Evolutionary conservation across 345 rosid species (phyloP).

Genomic region (Gossypium herbaceum): DNA sequence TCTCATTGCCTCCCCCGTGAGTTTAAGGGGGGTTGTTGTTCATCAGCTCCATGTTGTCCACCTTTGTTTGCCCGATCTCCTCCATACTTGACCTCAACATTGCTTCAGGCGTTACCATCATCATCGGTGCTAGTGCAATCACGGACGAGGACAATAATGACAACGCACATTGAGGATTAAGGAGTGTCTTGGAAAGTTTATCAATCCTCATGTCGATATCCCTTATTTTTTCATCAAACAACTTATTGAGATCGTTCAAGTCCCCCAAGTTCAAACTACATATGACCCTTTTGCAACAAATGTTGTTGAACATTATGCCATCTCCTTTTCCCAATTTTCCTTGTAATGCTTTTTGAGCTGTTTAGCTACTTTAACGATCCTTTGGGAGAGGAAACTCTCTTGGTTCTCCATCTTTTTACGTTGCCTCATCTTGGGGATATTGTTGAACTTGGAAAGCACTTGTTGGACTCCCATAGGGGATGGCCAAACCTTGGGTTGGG

Average conservation of each 20-base stretch:
- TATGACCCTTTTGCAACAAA: constrained; percentile 7
- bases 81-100: not conserved
- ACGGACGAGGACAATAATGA: no score
- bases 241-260: not conserved
- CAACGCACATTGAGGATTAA: not conserved
- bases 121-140: not conserved
- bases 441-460: no score
- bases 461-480: no score
- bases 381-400: constrained; percentile 19
- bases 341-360: constrained; percentile 18
- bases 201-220: not conserved
- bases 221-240: not conserved
- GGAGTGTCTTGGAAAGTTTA: not conserved
- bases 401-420: constrained; percentile 30
- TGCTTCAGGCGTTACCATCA: not conserved
- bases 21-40: constrained; percentile 17
- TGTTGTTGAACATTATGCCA: constrained; percentile 26
- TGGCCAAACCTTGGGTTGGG: no score
- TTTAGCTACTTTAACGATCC: constrained; percentile 9
- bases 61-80: not conserved
- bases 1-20: constrained; percentile 27
- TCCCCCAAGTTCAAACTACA: constrained; percentile 8
- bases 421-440: constrained; percentile 27
- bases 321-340: constrained; percentile 25
- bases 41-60: constrained; percentile 11